Percentiles rank a stretch among this genome's conserved stretches.
Evolutionary conservation across 2,329 filamentous ascomycete species (phyloP).

Genomic region (Rosellinia necatrix): DNA sequence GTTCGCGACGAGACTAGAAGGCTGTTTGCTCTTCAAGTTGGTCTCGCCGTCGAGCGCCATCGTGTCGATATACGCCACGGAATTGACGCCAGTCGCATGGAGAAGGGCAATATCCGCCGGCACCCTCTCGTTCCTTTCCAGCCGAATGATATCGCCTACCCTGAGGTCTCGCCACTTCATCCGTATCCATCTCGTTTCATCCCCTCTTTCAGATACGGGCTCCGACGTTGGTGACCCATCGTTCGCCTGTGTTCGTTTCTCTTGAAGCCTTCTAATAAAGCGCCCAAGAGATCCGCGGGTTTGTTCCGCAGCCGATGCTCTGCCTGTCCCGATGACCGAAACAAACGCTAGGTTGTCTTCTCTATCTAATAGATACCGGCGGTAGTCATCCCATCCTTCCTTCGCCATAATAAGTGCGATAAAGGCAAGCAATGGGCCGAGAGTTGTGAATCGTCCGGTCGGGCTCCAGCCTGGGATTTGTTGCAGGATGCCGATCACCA

Average conservation of each 20-base stretch:
- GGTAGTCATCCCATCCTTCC: conserved; percentile 85
- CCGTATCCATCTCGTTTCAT: conserved; percentile 51
- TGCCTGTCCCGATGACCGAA: conserved; percentile 14
- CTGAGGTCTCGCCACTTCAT: conserved; percentile 71
- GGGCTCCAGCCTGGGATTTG: conserved; percentile 79
- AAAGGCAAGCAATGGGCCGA: conserved; percentile 74
- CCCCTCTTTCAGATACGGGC: conserved; percentile 17
- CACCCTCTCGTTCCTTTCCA: conserved; percentile 76
- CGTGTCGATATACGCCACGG: conserved; percentile 80
- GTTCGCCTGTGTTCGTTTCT: background rate
- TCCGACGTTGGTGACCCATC: conserved; percentile 2
- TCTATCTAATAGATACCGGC: conserved; percentile 78
- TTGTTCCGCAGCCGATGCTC: conserved; percentile 21
- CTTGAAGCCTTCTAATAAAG: background rate
- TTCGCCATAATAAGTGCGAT: conserved; percentile 83
- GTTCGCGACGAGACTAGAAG: conserved; percentile 60
- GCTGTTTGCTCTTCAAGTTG: conserved; percentile 77
- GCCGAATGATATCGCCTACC: conserved; percentile 72
- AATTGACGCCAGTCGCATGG: conserved; percentile 76
- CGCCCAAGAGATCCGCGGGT: conserved; percentile 5
- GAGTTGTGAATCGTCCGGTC: conserved; percentile 74
- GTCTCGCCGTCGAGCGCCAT: conserved; percentile 86
- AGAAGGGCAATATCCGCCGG: conserved; percentile 84
- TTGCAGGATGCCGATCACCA: conserved; percentile 82
- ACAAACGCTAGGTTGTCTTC: conserved; percentile 68